Base-by-base conservation (phyloP, 140 eudicot species). In the Cichorium intybus region DNA sequence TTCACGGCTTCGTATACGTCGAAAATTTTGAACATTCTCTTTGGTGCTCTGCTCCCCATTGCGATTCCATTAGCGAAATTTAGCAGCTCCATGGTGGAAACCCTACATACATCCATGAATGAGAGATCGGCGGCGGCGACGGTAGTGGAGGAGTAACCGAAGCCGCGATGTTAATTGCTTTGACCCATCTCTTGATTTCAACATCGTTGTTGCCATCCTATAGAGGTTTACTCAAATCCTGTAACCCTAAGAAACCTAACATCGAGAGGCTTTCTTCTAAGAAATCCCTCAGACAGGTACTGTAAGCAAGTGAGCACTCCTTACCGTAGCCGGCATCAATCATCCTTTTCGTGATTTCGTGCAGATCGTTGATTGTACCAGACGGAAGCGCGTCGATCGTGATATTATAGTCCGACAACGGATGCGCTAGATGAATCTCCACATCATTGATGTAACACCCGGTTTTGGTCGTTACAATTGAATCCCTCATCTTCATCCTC, bases 31-130 rank as follows among this genome's bases (percentile, higher is more conserved):
- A 86, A 94, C 69, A 94, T 23, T 29, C 99, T 56, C 82, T 94
- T 97, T 0, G 95, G 97, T 16, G 95, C 82, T 7, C 89, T 80
- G 46, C 99, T 86, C 16, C 95, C 91, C 46, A 86, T 89, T 1
- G 99, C 99, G 2, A 94, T 81, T 6, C 87, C 99, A 20, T 86
- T 95, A 3, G 99, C 97, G 24, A 89, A 94, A 62, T 89, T 86
- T 49, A 94, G 60, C 21, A 94, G 79, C 84, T 94, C 97, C 52
- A 79, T 80, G 6, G 89, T 71, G 3, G 85, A 76, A 7, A 88
- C 95, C 63, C 90, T 68, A 69, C 95, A 89, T 0, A 90, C 82
- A 77, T 94, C 99, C 99, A 94, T 94, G 67, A 84, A 94, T 0
- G 97, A 80, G 0, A 86, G 75, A 57, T 94, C 87, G 2, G 91